Base-by-base conservation (phyloP, 2,329 filamentous ascomycete species). In the Penicillium sp. region DNA sequence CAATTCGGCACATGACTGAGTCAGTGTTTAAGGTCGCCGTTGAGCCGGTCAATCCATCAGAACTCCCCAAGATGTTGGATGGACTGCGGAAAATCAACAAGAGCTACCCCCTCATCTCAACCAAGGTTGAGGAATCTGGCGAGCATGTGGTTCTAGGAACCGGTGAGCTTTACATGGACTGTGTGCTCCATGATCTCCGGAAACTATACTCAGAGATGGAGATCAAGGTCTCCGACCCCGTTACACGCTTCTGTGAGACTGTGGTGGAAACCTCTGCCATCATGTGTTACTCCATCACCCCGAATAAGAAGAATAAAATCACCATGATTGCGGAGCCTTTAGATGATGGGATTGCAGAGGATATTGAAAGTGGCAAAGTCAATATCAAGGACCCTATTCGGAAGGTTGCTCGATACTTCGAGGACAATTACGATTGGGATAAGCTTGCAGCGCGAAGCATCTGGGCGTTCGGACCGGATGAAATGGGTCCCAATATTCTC, bases 81-180 rank as follows among this genome's bases (percentile, higher is more conserved):
- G 94, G 94, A 55, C 82, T 99, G 47, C 87, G 94, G 49, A 97
- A 96, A 71, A 89, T 99, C 76, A 96, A 97, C 81, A 99, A 99
- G 76, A 96, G 90, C 67, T 99, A 97, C 67, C 94, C 94, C 31
- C 82, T 99, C 26, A 90, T 97, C 66, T 90, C 89, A 13, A 99
- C 94, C 5, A 97, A 97, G 74, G 94, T 99, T 4, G 94, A 99
- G 73, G 94, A 99, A 76, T 97, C 92, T 1, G 94, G 94, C 49
- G 94, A 99, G 75, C 94, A 99, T 71, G 88, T 99, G 62, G 83
- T 99, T 45, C 84, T 99, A 5, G 94, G 94, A 24, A 99, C 94
- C 0, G 94, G 94, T 58, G 94, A 99, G 74, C 81, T 99, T n/a
- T 99, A 99, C 78, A 97, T 99, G 92, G 94, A 99, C 73, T 99